phyloP scores from a whole-genome alignment of 106 monocot species.

The Dactylorhiza incarnata region DNA sequence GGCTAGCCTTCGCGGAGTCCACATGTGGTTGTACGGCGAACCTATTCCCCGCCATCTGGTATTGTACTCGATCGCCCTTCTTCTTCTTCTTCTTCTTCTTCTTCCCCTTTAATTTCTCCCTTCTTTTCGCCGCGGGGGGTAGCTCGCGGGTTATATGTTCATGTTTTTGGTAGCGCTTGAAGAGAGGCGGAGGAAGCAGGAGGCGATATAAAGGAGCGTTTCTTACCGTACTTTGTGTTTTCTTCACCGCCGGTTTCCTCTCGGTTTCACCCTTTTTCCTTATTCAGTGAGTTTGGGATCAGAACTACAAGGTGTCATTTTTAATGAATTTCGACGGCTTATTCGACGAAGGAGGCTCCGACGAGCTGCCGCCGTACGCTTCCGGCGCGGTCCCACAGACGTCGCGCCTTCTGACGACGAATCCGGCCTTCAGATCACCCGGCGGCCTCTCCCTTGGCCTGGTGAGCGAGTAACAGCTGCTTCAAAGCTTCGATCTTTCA shows the following conservation, averaged over 20 bases:
- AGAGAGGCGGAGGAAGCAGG: background rate
- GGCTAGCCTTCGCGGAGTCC: conserved; percentile 4
- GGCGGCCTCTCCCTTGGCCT: conserved; percentile 70
- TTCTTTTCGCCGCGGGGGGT: conserved; percentile 1
- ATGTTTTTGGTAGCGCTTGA: background rate
- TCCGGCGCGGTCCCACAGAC: conserved; percentile 13
- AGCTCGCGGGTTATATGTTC: background rate
- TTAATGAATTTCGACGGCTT: conserved; percentile 68
- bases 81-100: background rate
- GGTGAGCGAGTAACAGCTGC: conserved; percentile 24
- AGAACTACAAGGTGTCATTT: conserved; percentile 5
- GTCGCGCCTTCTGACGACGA: conserved; percentile 16
- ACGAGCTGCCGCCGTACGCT: background rate
- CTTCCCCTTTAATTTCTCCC: background rate
- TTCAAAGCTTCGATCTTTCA: background rate
- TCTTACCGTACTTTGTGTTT: background rate
- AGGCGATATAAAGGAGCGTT: background rate
- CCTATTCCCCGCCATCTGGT: background rate
- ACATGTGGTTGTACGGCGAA: background rate
- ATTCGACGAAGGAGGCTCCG: conserved; percentile 32
- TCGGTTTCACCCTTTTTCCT: no score
- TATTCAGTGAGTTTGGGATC: background rate
- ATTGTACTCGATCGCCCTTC: background rate
- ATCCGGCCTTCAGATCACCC: conserved; percentile 29
- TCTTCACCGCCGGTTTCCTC: background rate